Percentiles rank a stretch among this genome's conserved stretches.
phyloP scores from a whole-genome alignment of 768 basidiomycete species.

The Kockovaella imperatae region DNA sequence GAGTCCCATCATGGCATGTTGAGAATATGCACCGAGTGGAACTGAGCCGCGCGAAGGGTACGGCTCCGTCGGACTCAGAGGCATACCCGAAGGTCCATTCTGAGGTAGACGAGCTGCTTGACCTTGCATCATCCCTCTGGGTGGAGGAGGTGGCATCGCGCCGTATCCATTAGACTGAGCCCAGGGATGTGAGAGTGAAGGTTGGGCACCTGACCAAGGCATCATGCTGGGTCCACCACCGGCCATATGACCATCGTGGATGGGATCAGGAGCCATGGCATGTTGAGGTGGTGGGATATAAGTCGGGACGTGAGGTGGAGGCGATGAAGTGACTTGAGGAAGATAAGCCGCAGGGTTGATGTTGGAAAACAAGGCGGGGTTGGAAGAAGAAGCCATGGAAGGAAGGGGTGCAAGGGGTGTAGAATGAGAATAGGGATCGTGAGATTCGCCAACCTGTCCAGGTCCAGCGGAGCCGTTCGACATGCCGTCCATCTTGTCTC shows the following conservation, averaged over 20 bases:
- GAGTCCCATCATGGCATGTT: slow-evolving; percentile 3
- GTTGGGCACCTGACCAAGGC: not conserved
- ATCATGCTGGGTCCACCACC: slow-evolving; percentile 2
- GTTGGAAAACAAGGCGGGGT: not conserved
- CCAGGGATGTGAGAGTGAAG: not conserved
- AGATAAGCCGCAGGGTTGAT: slow-evolving; percentile 13
- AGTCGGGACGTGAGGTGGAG: slow-evolving; percentile 27
- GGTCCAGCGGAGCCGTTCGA: not conserved
- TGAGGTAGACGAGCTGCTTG: slow-evolving; percentile 1
- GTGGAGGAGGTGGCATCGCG: not conserved
- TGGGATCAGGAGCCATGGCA: slow-evolving; percentile 41
- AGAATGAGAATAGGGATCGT: slow-evolving; percentile 3
- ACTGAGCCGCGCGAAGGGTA: not conserved
- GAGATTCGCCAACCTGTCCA: not conserved
- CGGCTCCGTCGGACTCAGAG: not conserved
- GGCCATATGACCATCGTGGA: slow-evolving; percentile 25
- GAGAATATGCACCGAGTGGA: not conserved
- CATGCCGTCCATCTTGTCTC: not conserved
- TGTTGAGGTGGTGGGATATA: slow-evolving; percentile 41
- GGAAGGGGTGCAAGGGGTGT: not conserved
- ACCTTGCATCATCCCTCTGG: slow-evolving; percentile 2
- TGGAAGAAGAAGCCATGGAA: not conserved
- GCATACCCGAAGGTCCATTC: slow-evolving; percentile 2
- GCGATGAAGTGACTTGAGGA: slow-evolving; percentile 26
- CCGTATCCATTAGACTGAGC: not conserved